Evolutionary conservation across 371 early-diverging fungal species (phyloP), one percentile per base, ranked within the genome.

Genomic region (Apophysomyces sp.): DNA sequence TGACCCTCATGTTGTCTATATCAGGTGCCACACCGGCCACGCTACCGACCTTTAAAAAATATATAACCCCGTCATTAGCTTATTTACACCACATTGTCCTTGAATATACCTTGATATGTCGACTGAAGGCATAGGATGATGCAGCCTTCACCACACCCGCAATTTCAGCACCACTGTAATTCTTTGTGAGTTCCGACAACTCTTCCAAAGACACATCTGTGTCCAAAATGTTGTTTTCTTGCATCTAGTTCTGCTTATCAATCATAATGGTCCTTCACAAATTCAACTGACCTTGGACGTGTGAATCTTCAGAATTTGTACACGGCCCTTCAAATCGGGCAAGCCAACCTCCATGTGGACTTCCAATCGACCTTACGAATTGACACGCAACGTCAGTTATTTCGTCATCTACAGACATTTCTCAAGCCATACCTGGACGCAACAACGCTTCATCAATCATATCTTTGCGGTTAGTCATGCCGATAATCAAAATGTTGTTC

Each of bases 161-260:
- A 62, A 99, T 97, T 76, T 99, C 99, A 37, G 99, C 99, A 74
- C 99, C 99, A 64, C 95, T 97, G 75, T 94, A 99, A 85, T 99
- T 99, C 81, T 96, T 98, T n/a, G 99, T 95, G 61, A 96, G 67
- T 1, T 82, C 80, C 0, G 99, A 97, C 57, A 99, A 77, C 74
- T 98, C 96, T 1, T 76, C 70, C 24, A 99, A 64, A 63, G 94
- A 89, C 15, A 99, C 99, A 77, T 96, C 94, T 0, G 66, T n/a
- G 34, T 86, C 96, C 52, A 99, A 68, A 32, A 98, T 86, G 57
- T 93, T 80, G 76, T 95, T 94, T 34, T 89, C 79, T 31, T 85
- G 81, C 93, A 99, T 98, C 87, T 93, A 76, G 40, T 30, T 18
- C 26, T 34, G 34, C 34, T 13, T 34, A 13, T 34, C 18, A 49